Evolutionary conservation across 495 filamentous ascomycete species (phyloP), one percentile per base, ranked within the genome.

Genomic region (Apodospora peruviana): DNA sequence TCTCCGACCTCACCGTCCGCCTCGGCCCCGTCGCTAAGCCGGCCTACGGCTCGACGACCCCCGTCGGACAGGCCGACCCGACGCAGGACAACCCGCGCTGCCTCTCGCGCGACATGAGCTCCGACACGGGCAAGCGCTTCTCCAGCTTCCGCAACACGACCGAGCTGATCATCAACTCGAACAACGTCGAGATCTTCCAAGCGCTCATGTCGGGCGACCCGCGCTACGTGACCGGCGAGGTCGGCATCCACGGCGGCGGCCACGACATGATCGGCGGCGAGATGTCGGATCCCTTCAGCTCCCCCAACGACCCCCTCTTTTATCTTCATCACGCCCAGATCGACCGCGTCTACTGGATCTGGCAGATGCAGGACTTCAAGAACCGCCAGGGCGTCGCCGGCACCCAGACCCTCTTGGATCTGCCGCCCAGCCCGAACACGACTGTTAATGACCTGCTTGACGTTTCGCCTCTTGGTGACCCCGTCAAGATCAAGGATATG

Each of bases 321-420:
- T 87, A 67, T 42, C 57, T 82, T 20, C 84, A 87, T 59, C 85
- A 87, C 58, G 73, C 67, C 18, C 76, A 79, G 75, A 68, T 88
- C 41, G 84, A 87, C 60, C 78, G 80, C n/a, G 41, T 80, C 2
- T 88, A 76, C 70, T 84, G 80, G 76, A 79, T 81, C 20, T 88
- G 27, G 27, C 27, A 32, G 27, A 32, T 85, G 85, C 83, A 88
- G 66, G 74, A 86, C 51, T 57, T 68, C 27, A 32, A 32, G 27
- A 32, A 32, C 18, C 66, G 81, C 43, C 44, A 61, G 70, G 52
- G 71, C 64, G 17, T 68, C 82, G 48, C 68, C 64, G n/a, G 57
- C 22, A 60, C 55, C 25, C 40, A 52, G 29, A 53, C 55, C 0
- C 12, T 55, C 16, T 17, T 58, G 20, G 39, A 85, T 53, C 35